A percentile compares a stretch with the other conserved stretches of the same genome.
Evolutionary conservation across 306 rosid species (phyloP).

Genomic region (Prunus mongolica): DNA sequence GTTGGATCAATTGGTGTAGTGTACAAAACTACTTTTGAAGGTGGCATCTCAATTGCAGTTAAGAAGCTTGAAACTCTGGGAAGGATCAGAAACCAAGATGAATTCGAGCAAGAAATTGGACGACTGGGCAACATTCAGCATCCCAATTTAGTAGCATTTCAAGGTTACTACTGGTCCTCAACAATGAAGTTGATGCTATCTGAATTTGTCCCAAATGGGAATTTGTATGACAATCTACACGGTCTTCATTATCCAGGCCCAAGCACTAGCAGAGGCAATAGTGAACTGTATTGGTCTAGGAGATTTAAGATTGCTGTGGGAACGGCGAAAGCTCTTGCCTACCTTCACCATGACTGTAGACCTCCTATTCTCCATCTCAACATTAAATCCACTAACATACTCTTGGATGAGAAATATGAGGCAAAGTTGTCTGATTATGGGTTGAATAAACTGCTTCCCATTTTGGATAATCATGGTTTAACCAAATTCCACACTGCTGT

Average conservation of each 20-base stretch:
- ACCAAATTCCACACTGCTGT: slow-evolving; percentile 82
- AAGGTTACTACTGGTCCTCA: slow-evolving; percentile 96
- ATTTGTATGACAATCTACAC: slow-evolving; percentile 83
- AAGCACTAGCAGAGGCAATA: slow-evolving; percentile 67
- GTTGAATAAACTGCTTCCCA: slow-evolving; percentile 81
- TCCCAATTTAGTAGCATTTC: slow-evolving; percentile 73
- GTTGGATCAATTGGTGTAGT: slow-evolving; percentile 90
- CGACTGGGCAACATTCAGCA: slow-evolving; percentile 70
- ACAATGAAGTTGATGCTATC: slow-evolving; percentile 91
- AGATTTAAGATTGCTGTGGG: slow-evolving; percentile 85
- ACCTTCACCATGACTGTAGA: slow-evolving; percentile 92
- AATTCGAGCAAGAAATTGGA: slow-evolving; percentile 91
- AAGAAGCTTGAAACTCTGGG: slow-evolving; percentile 92
- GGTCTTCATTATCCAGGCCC: slow-evolving; percentile 70
- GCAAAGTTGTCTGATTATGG: slow-evolving; percentile 92
- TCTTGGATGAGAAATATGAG: slow-evolving; percentile 71
- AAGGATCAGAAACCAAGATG: slow-evolving; percentile 89
- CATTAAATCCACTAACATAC: slow-evolving; percentile 87
- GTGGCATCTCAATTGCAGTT: slow-evolving; percentile 89
- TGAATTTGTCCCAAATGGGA: slow-evolving; percentile 80
- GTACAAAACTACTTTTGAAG: slow-evolving; percentile 78
- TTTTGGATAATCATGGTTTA: slow-evolving; percentile 69
- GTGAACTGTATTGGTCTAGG: slow-evolving; percentile 67
- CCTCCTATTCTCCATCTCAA: slow-evolving; percentile 98
- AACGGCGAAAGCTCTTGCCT: slow-evolving; percentile 82